A percentile compares a stretch with the other conserved stretches of the same genome.
Evolutionary conservation across 2,329 filamentous ascomycete genomes (phyloP).

Genomic region (Monosporascus sp.): DNA sequence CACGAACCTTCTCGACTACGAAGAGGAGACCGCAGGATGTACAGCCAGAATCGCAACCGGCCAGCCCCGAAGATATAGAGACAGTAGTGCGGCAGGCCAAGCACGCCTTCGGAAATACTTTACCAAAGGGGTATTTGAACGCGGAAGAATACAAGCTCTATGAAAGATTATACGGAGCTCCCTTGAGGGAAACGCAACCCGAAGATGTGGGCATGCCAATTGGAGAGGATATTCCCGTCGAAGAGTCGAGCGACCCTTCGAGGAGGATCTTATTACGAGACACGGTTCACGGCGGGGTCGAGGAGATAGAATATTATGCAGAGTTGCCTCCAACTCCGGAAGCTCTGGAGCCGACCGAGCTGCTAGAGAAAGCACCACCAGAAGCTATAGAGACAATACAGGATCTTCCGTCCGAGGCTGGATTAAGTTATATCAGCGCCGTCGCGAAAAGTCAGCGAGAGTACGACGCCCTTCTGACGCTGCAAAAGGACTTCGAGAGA

Average conservation of each 20-base stretch:
- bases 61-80: conserved; percentile 42
- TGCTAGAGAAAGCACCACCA: conserved; percentile 18
- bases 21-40: conserved; percentile 12
- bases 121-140: conserved; percentile 67
- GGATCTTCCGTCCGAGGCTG: conserved; percentile 27
- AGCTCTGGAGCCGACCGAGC: conserved; percentile 20
- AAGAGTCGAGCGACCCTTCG: conserved; percentile 12
- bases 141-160: conserved; percentile 70
- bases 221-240: conserved; percentile 17
- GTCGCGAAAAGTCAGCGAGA: conserved; percentile 50
- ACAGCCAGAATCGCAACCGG: conserved; percentile 9
- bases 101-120: conserved; percentile 68
- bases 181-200: conserved; percentile 55
- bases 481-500: conserved; percentile 52
- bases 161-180: conserved; percentile 73
- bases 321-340: conserved; percentile 8
- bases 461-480: conserved; percentile 48
- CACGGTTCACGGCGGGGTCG: conserved; percentile 50
- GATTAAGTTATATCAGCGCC: conserved; percentile 39
- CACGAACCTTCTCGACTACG: conserved; percentile 20
- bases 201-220: conserved; percentile 52
- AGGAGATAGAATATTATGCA: conserved; percentile 52
- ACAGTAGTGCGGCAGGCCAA: conserved; percentile 64
- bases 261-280: conserved; percentile 47
- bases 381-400: conserved; percentile 9